Percentiles rank a stretch among this genome's conserved stretches.
These are phyloP conservation scores for Ilex asprella DNA, from an alignment of 257 asterid species.

Conservation along the genomic window DNA sequence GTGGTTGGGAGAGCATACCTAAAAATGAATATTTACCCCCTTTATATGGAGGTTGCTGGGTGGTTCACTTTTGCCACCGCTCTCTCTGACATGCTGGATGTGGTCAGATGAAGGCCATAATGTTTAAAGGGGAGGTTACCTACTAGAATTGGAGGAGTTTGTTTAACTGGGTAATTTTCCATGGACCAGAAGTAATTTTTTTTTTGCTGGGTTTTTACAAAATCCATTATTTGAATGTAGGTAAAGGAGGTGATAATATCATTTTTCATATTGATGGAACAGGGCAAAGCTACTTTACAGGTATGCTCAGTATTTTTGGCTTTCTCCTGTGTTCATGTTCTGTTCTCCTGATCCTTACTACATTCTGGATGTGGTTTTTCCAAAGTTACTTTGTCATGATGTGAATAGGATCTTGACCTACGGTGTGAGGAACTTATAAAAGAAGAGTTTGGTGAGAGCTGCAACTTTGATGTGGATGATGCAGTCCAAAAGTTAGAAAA, in stretches of 20 bases:
- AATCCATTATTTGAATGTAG: slow-evolving; percentile 37
- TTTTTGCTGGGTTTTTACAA: slow-evolving; percentile 10
- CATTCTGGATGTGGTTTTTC: slow-evolving; percentile 10
- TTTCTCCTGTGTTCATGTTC: slow-evolving; percentile 3
- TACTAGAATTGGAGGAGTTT: no score
- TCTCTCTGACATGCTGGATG: no score
- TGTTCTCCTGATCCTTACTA: slow-evolving; percentile 7
- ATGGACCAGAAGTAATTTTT: no score
- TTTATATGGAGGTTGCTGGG: no score
- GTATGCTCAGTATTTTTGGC: slow-evolving; percentile 25
- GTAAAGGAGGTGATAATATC: slow-evolving; percentile 96
- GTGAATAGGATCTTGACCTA: slow-evolving; percentile 72
- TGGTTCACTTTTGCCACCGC: no score
- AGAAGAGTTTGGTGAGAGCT: slow-evolving; percentile 81
- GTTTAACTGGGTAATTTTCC: no score
- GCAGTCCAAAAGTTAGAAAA: slow-evolving; percentile 88
- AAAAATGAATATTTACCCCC: no score
- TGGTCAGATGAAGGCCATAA: no score
- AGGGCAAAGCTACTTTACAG: slow-evolving; percentile 93
- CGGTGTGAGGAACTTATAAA: slow-evolving; percentile 83
- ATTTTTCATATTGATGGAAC: slow-evolving; percentile 92
- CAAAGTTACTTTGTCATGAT: not conserved
- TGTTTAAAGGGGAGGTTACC: no score
- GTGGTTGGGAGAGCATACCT: no score
- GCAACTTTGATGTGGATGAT: slow-evolving; percentile 90